Evolutionary conservation across 2,329 filamentous ascomycete genomes (phyloP), one percentile per base, ranked within the genome.

Genomic region (Bimuria novae-zelandiae): DNA sequence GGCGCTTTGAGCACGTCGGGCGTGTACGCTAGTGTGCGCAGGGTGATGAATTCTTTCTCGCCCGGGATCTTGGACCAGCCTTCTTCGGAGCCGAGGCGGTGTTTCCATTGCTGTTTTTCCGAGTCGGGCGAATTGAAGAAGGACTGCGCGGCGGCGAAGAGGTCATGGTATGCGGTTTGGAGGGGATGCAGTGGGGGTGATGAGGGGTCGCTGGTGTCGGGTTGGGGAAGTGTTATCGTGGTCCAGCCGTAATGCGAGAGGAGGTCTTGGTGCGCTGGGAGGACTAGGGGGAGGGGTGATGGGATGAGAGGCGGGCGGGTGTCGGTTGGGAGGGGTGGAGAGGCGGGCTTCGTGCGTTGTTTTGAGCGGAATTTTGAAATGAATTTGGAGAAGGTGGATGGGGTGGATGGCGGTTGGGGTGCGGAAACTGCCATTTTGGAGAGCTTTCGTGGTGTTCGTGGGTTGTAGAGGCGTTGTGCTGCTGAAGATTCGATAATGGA

Each of bases 31-130:
- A 71, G 48, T 1, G 65, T 70, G 4, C 72, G 62, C 2, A 75
- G 45, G 0, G 72, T 74, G 53, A 75, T 71, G 56, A 75, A 74
- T 52, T 75, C 72, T 49, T 75, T 75, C 48, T 75, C 72, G 7
- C 72, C 71, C 0, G 59, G 61, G 16, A 75, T 69, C 17, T 61
- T 62, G 19, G 60, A 63, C 68, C 69, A 75, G 29, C 72, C 72
- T 59, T 74, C 72, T 59, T 75, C 72, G 35, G 61, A 60, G 16
- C 65, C 63, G 29, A 72, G 64, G n/a, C 60, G 60, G 35, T 68
- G 70, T 30, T 67, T 66, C 69, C 68, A 75, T 32, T 54, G 36
- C 14, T 43, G 14, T 37, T 75, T 75, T 25, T 67, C 56, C 0
- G 49, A 32, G 29, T 54, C 48, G 6, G 66, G 60, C 1, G 62